Base-by-base conservation (phyloP, 2,329 filamentous ascomycete genomes). In the Fusarium tuaranense region DNA sequence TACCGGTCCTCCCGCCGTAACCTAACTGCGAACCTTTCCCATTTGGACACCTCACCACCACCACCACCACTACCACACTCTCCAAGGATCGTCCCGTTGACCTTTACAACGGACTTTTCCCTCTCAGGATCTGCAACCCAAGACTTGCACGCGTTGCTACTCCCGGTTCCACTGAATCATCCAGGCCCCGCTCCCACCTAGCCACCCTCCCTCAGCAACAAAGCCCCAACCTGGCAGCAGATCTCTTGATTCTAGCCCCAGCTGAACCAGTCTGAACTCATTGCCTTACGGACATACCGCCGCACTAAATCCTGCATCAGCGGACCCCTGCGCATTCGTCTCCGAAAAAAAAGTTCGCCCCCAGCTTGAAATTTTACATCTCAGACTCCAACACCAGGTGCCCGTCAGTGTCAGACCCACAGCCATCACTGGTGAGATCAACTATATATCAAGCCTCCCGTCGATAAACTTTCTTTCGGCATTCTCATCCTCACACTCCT, bases 281-380 rank as follows among this genome's bases (percentile, higher is more conserved):
- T 78, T 58, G 72, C 69, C 74, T 76, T 78, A 72, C 77, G 77
- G 79, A 77, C 79, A 71, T 80, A 76, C 79, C 79, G 79, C 79
- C 70, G 67, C 79, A 74, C 79, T 80, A 80, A 72, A 67, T 63
- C 69, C 68, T 80, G 74, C 79, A 79, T 76, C 76, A 73, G 69
- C 69, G 73, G 73, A 72, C 71, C 68, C 70, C 63, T 70, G 71
- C 67, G 55, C 64, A 61, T 71, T 30, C 66, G 34, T 44, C 64
- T 66, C 10, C 61, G 27, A 48, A 58, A 70, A 74, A 74, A 71
- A 73, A 71, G 34, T 67, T 74, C 58, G 69, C 73, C 71, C 66
- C 72, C 60, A 22, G 63, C 68, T 68, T 64, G 71, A 68, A 73
- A 60, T 63, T 73, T 70, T 69, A 65, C 68, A 46, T 44, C 60